Evolutionary conservation across 371 early-diverging fungal genomes (phyloP), one percentile per base, ranked within the genome.

Genomic region (Mortierella sp.): DNA sequence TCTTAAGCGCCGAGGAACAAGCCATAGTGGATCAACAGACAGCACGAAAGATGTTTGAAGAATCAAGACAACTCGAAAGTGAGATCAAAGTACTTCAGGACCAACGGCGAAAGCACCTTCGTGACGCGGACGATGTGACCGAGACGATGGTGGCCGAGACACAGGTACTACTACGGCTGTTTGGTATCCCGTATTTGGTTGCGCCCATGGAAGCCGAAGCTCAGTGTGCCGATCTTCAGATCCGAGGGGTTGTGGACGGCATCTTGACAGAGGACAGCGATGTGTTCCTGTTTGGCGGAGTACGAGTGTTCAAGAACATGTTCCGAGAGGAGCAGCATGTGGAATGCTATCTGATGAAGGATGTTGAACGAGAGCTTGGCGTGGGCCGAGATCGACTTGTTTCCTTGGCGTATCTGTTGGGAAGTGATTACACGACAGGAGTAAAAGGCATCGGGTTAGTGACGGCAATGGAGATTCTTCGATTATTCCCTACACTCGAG

Each of bases 221-320:
- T 0, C 98, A 99, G 82, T 99, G 99, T 77, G 99, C 98, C 0
- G 89, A 86, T 62, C 84, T 99, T 23, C 82, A 88, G 2, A 58
- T 74, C 0, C 70, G 86, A 3, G 81, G 84, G 0, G 85, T 97
- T 14, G 97, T 99, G 0, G 99, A 99, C 73, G 99, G 99, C 0
- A 95, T 99, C 47, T 89, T 99, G 50, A 97, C 99, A 0, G 99
- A 99, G 79, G 99, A 99, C 73, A 96, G 96, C 25, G 99, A 99
- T 83, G 95, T 99, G 3, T 95, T 99, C 70, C 82, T 99, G 28
- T 99, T 99, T 89, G 99, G 99, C 21, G 96, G 92, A 0, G 84
- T 83, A n/a, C 82, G 84, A 3, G 90, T 99, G 2, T 99, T 96
- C 80, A 96, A 94, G 72, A 96, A 99, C 81, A 92, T 99, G 84